phyloP scores from a whole-genome alignment of 768 basidiomycete species.

The Kwoniella sp. region DNA sequence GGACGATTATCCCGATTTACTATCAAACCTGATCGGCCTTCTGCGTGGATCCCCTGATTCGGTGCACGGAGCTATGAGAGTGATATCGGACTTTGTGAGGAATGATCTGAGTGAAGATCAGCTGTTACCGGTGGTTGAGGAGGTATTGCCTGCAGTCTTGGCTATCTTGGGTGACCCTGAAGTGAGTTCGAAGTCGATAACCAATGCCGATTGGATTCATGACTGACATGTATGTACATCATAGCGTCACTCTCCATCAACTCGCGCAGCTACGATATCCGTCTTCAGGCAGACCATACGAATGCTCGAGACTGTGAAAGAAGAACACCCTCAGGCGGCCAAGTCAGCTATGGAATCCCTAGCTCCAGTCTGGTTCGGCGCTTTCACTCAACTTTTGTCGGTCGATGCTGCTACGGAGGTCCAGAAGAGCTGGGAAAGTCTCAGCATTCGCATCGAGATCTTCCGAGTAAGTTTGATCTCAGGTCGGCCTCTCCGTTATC shows the following conservation, averaged over 20 bases:
- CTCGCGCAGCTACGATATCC: slow-evolving; percentile 78
- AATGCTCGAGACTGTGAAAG: slow-evolving; percentile 92
- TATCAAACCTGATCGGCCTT: slow-evolving; percentile 71
- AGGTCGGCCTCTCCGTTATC: too few relatives aligned
- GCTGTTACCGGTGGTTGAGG: slow-evolving; percentile 83
- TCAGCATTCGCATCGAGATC: slow-evolving; percentile 77
- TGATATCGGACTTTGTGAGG: slow-evolving; percentile 91
- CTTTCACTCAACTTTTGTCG: slow-evolving; percentile 74
- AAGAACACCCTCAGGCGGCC: slow-evolving; percentile 82
- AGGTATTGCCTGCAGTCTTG: slow-evolving; percentile 82
- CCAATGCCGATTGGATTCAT: neutral
- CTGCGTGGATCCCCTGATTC: slow-evolving; percentile 71
- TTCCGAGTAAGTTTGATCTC: slow-evolving; percentile 66
- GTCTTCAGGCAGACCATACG: slow-evolving; percentile 89
- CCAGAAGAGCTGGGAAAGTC: slow-evolving; percentile 73
- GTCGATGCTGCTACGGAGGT: slow-evolving; percentile 69
- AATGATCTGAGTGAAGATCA: slow-evolving; percentile 93
- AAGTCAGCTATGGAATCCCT: slow-evolving; percentile 78
- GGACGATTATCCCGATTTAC: slow-evolving; percentile 90
- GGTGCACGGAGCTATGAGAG: slow-evolving; percentile 94
- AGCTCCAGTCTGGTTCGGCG: slow-evolving; percentile 87
- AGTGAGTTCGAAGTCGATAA: slow-evolving; percentile 58
- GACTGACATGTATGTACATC: neutral
- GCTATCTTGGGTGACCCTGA: slow-evolving; percentile 74
- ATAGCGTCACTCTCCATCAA: slow-evolving; percentile 72